Evolutionary conservation across 352 stramenopile genomes (phyloP).

Genomic region (Phytopythium delawarense): DNA sequence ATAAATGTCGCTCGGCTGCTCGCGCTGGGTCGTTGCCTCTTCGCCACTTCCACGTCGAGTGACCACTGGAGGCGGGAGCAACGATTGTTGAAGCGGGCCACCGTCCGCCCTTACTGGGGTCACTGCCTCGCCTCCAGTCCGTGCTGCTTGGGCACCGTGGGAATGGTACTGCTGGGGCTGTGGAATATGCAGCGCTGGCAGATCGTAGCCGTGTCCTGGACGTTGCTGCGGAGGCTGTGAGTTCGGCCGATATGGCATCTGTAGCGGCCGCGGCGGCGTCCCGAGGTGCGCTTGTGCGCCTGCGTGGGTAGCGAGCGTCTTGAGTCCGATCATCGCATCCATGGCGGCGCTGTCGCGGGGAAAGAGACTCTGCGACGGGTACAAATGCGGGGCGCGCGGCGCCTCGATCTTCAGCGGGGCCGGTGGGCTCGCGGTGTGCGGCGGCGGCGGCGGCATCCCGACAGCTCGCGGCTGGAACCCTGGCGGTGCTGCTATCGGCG

Average conservation of each 20-base stretch:
- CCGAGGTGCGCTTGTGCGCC: conserved; percentile 10
- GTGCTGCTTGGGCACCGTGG: background rate
- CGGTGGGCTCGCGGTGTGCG: background rate
- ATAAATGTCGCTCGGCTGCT: background rate
- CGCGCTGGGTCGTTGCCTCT: background rate
- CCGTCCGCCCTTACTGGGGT: background rate
- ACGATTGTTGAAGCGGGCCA: background rate
- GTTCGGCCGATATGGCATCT: conserved; percentile 1
- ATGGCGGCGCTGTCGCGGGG: conserved; percentile 11
- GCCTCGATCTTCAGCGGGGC: conserved; percentile 11
- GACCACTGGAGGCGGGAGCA: conserved; percentile 5
- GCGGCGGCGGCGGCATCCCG: conserved; percentile 5
- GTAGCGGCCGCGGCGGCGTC: conserved; percentile 10
- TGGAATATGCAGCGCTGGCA: conserved; percentile 5
- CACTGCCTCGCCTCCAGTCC: background rate
- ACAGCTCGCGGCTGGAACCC: background rate
- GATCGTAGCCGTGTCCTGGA: background rate
- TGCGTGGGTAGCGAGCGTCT: conserved; percentile 24
- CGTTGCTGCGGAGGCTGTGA: conserved; percentile 2
- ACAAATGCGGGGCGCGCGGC: conserved; percentile 17
- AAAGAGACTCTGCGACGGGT: conserved; percentile 15
- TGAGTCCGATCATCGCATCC: conserved; percentile 31
- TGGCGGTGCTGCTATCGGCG: background rate
- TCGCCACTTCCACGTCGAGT: background rate
- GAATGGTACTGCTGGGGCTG: background rate